Base-by-base conservation (phyloP, 1,284 basidiomycete species). In the Naganishia sp. region DNA sequence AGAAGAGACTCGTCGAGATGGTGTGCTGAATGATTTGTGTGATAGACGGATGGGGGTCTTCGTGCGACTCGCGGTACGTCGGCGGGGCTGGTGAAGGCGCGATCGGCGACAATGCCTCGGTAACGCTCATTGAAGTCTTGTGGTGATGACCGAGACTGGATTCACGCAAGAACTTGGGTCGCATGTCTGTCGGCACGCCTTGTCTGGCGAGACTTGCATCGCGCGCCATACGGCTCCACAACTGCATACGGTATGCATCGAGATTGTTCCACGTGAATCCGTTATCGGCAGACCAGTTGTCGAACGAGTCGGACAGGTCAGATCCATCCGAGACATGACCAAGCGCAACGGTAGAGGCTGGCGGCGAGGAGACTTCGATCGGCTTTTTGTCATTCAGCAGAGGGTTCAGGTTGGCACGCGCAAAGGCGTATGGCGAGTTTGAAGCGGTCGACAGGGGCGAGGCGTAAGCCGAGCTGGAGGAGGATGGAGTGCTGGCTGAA, bases 191-290 rank as follows among this genome's bases (percentile, higher is more conserved):
- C 1, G 76, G 61, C 2, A 80, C 61, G 23, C 71, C 71, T 50
- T 73, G 71, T 68, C 78, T 76, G 54, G 77, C 75, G 13, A 74
- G 71, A 2, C 75, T 74, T 9, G 77, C 79, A 58, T 80, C 80
- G 39, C 78, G 72, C 0, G 89, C 89, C 84, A 93, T 88, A 78
- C 88, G 86, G 43, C 86, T 85, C 91, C 90, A 93, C 1, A 93
- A 82, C 72, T 93, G 91, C 88, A 91, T 90, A 42, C 91, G 85
- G 72, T 85, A 92, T 76, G 86, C 84, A 79, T 94, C 91, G 73
- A 92, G 82, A 9, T 85, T 86, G 82, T 90, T 90, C 81, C 91
- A 84, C 6, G 87, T 89, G 80, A 92, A 92, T 4, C 87, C 85
- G 71, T 90, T 90, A 68, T 83, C 77, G 69, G 91, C 89, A 43